Evolutionary conservation across 345 rosid genomes (phyloP).

Genomic region (Luvunga scandens): DNA sequence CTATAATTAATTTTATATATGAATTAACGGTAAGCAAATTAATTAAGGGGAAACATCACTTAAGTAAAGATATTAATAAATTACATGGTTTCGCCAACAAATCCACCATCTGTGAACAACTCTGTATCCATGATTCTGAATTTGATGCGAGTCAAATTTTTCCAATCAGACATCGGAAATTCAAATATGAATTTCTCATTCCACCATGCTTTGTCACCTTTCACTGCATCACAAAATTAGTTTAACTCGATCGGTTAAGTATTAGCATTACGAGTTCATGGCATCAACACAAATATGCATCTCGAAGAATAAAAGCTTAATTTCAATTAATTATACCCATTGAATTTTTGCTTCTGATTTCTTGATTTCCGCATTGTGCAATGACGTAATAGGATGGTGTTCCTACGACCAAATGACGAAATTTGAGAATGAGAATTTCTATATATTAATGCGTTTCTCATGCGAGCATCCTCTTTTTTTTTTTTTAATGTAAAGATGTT

Average conservation of each 20-base stretch:
- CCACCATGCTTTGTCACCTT: constrained; percentile 60
- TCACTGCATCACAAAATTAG: constrained; percentile 34
- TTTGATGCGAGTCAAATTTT: constrained; percentile 48
- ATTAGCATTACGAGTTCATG: neutral
- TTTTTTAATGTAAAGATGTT: too few species aligned
- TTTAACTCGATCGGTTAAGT: too few species aligned
- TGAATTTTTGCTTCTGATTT: constrained; percentile 62
- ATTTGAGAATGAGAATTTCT: neutral
- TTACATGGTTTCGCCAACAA: constrained; percentile 80
- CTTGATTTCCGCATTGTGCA: constrained; percentile 62
- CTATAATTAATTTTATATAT: too few species aligned
- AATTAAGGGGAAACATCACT: too few species aligned
- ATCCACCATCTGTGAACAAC: constrained; percentile 50
- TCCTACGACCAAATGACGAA: constrained; percentile 38
- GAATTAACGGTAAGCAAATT: too few species aligned
- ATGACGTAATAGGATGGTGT: constrained; percentile 55
- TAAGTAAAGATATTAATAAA: neutral
- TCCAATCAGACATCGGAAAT: constrained; percentile 52
- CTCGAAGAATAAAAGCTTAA: neutral
- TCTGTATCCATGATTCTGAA: constrained; percentile 66
- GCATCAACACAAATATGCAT: neutral
- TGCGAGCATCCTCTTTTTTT: too few species aligned
- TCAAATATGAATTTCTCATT: constrained; percentile 78
- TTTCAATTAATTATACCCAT: constrained; percentile 37
- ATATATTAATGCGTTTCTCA: too few species aligned